Evolutionary conservation across 1,139 yeast species (phyloP).

Genomic region (Ashbya aceris): DNA sequence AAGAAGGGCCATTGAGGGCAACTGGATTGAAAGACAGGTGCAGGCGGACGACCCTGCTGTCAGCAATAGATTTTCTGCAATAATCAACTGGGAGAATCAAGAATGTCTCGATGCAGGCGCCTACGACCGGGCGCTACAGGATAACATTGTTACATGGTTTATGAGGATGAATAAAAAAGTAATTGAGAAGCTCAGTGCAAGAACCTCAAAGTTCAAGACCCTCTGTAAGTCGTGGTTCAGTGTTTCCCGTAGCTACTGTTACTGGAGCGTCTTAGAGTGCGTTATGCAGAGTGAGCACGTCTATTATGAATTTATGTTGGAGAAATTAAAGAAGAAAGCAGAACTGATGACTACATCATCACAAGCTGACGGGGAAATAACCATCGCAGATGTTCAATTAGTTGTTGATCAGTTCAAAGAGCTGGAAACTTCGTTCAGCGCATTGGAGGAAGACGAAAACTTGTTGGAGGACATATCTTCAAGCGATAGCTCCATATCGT

Average conservation of each 20-base stretch:
- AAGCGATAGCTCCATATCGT: neutral
- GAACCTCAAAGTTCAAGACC: neutral
- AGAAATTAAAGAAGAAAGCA: neutral
- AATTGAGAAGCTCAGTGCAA: neutral
- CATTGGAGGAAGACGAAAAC: neutral
- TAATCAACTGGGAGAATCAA: neutral
- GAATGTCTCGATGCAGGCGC: neutral
- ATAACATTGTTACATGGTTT: neutral
- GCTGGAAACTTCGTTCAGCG: neutral
- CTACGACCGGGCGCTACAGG: neutral
- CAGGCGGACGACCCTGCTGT: neutral
- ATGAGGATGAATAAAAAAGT: neutral
- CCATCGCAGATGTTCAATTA: neutral
- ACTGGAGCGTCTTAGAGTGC: conserved; percentile 1
- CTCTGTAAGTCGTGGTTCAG: conserved; percentile 2
- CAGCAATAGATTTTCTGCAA: neutral
- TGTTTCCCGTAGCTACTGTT: neutral
- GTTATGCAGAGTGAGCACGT: neutral
- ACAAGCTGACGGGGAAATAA: neutral
- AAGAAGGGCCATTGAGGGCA: neutral
- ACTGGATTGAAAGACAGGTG: neutral
- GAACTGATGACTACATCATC: neutral
- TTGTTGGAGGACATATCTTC: neutral
- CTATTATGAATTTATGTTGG: conserved; percentile 1
- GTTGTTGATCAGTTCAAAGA: conserved; percentile 1